Evolutionary conservation across 495 filamentous ascomycete genomes (phyloP).

Genomic region (Penicillium flavigenum): DNA sequence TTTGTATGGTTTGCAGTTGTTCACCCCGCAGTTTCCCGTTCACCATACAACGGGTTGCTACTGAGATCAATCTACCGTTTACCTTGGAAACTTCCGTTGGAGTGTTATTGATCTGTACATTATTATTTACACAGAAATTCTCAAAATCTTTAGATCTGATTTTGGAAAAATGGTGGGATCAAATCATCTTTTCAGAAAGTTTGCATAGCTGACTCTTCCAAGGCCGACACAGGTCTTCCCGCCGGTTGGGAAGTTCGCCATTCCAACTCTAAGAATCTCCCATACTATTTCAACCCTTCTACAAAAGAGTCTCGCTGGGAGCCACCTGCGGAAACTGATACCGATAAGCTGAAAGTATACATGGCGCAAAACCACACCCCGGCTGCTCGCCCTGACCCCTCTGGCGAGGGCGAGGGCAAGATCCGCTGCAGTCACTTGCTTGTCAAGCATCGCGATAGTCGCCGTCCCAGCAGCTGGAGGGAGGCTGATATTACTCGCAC

Average conservation of each 20-base stretch:
- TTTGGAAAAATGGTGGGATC: slow-evolving; percentile 2
- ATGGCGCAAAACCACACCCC: slow-evolving; percentile 81
- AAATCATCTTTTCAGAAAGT: not conserved
- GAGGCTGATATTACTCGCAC: slow-evolving; percentile 82
- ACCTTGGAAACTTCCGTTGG: not conserved
- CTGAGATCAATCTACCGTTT: slow-evolving; percentile 1
- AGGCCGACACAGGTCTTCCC: slow-evolving; percentile 80
- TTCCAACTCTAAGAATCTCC: slow-evolving; percentile 94
- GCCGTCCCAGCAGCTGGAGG: slow-evolving; percentile 88
- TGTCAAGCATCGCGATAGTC: slow-evolving; percentile 85
- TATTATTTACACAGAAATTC: not conserved
- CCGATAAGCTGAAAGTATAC: slow-evolving; percentile 85
- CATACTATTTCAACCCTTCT: slow-evolving; percentile 90
- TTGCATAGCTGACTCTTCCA: slow-evolving; percentile 6
- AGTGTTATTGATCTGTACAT: not conserved
- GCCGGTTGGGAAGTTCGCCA: slow-evolving; percentile 89
- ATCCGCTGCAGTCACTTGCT: slow-evolving; percentile 89
- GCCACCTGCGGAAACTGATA: slow-evolving; percentile 80
- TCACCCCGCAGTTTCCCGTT: slow-evolving; percentile 24
- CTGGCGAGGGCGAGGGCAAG: slow-evolving; percentile 66
- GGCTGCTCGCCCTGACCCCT: slow-evolving; percentile 47
- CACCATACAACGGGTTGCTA: not conserved
- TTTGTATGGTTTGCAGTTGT: slow-evolving; percentile 24
- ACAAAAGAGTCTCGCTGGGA: slow-evolving; percentile 92
- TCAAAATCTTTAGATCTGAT: not conserved